Evolutionary conservation across 768 basidiomycete species (phyloP).

Genomic region (Grammothele lineata): DNA sequence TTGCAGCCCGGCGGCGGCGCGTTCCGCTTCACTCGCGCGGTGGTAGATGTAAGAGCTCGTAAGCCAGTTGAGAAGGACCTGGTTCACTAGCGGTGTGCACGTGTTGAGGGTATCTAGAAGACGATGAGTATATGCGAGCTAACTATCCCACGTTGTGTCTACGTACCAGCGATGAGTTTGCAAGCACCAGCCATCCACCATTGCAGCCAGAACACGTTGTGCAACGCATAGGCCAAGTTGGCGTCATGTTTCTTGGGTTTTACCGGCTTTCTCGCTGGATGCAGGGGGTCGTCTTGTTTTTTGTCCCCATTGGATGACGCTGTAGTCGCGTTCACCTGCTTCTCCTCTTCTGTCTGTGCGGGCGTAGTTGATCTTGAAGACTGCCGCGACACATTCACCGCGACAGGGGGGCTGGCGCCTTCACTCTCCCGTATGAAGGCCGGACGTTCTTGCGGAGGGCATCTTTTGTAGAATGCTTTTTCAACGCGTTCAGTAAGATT

Average conservation of each 20-base stretch:
- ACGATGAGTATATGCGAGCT: background rate
- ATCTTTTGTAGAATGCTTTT: constrained; percentile 4
- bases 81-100: constrained; percentile 53
- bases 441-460: constrained; percentile 9
- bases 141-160: background rate
- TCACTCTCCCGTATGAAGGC: background rate
- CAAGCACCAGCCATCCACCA: constrained; percentile 48
- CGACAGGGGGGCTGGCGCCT: background rate
- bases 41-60: constrained; percentile 42
- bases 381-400: background rate
- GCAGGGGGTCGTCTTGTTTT: too few species aligned
- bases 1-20: constrained; percentile 29
- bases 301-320: too few species aligned
- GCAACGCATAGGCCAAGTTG: constrained; percentile 41
- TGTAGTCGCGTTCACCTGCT: background rate
- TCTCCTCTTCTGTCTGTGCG: background rate
- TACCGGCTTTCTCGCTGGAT: too few species aligned
- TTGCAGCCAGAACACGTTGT: constrained; percentile 40
- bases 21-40: constrained; percentile 33
- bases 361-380: background rate
- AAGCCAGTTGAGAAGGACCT: constrained; percentile 58
- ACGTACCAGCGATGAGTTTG: constrained; percentile 36
- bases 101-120: constrained; percentile 44
- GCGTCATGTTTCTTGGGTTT: too few species aligned
- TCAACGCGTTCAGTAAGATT: constrained; percentile 9